Conservation (phyloP, 2,329 filamentous ascomycete genomes). For the Fusarium multiceps region DNA sequence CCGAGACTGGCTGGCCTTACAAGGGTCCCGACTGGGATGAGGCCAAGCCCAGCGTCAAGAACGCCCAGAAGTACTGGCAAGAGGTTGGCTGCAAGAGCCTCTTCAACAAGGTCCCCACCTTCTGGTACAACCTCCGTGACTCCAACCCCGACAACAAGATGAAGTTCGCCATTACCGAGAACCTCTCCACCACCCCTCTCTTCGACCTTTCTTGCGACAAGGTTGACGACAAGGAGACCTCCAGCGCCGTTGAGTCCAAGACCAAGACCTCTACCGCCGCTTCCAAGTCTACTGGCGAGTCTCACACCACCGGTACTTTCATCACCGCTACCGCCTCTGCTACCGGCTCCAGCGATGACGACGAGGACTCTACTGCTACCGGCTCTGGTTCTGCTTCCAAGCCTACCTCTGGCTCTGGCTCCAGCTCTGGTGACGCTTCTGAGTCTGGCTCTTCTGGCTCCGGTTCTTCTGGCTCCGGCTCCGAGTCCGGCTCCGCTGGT, state of each 20-base stretch:
- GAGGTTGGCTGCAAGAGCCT: slow-evolving; percentile 69
- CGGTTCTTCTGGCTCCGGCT: slow-evolving; percentile 15
- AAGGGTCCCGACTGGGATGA: slow-evolving; percentile 64
- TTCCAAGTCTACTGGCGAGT: slow-evolving; percentile 23
- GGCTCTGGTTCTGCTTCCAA: slow-evolving; percentile 29
- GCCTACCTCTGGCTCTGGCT: slow-evolving; percentile 20
- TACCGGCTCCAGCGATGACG: slow-evolving; percentile 60
- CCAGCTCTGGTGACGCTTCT: slow-evolving; percentile 15
- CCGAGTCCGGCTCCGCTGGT: slow-evolving; percentile 14
- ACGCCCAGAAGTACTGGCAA: slow-evolving; percentile 73
- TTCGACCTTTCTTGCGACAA: slow-evolving; percentile 67
- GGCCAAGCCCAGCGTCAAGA: slow-evolving; percentile 65
- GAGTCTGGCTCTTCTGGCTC: slow-evolving; percentile 13
- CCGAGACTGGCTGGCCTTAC: slow-evolving; percentile 74
- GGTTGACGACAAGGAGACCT: slow-evolving; percentile 41
- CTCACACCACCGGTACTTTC: slow-evolving; percentile 53
- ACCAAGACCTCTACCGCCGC: slow-evolving; percentile 26
- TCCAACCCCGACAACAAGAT: slow-evolving; percentile 69
- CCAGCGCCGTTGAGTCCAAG: slow-evolving; percentile 37
- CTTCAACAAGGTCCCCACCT: slow-evolving; percentile 66
- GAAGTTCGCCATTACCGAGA: slow-evolving; percentile 67
- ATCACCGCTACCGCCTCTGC: slow-evolving; percentile 50
- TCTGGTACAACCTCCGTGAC: slow-evolving; percentile 72
- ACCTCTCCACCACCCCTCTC: slow-evolving; percentile 62
- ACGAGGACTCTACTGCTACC: slow-evolving; percentile 59